Base-by-base conservation (phyloP, 2,329 filamentous ascomycete species). In the Penicillium sp. region DNA sequence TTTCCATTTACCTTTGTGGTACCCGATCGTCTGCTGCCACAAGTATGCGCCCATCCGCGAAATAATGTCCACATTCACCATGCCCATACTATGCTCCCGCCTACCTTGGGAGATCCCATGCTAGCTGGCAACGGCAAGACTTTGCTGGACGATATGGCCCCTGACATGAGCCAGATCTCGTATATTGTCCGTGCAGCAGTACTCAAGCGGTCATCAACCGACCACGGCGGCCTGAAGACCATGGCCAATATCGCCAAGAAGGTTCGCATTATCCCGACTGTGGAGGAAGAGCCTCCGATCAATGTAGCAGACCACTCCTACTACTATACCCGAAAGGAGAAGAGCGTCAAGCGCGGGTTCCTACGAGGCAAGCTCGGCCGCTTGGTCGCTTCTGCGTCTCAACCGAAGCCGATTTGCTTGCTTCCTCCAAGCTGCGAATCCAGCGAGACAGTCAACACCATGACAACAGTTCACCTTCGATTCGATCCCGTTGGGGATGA, bases 1-100 rank as follows among this genome's bases (percentile, higher is more conserved):
- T 86, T 89, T 60, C 84, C 85, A 1, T 90, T 89, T 71, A 82
- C 81, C 28, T 90, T 90, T 68, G 85, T 86, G 58, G 80, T 90
- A 1, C 87, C 87, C 0, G 78, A 83, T 37, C 82, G 82, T 19
- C 76, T 90, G 4, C 81, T 90, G 0, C 86, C 86, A 6, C 82
- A 82, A 62, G 75, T 84, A 49, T 90, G 87, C 75, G 77, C 76
- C 19, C 87, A 89, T 73, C 67, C 71, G 42, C 79, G 81, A 19
- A 77, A 77, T 26, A 83, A 83, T 61, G 75, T 79, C 28, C 79
- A 83, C 40, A 77, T 89, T 56, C 80, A 82, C 57, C 77, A 82
- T 25, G 81, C 80, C 0, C 87, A 90, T 71, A 76, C 85, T 1
- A 77, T 82, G 66, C 78, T 89, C 0, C 87, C 87, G 1, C 87